Base-by-base conservation (phyloP, 2,329 filamentous ascomycete genomes). In the Beauveria pseudobassiana region DNA sequence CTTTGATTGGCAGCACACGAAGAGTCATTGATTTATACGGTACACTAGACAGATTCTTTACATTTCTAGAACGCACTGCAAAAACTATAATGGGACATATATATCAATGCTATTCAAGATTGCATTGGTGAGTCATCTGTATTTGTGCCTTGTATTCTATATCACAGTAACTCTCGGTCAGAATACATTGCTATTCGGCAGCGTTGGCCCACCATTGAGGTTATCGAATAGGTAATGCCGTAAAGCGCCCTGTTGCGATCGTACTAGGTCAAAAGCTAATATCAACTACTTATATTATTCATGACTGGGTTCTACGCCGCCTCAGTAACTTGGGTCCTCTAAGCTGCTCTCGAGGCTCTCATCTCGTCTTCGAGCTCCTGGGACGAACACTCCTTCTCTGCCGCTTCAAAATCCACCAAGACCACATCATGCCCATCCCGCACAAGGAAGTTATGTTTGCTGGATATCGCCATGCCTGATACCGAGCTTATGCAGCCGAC, bases 401-500 rank as follows among this genome's bases (percentile, higher is more conserved):
- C 70, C 61, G 67, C 69, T 64, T 74, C 72, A 62, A 74, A 73
- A 61, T 74, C 72, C 18, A 73, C 63, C 34, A 74, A 58, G 20
- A 69, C 64, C 30, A 68, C 71, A 16, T 67, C 65, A 3, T 67
- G 63, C 10, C 64, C 65, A 8, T 65, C 65, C 18, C 66, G 65
- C 28, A 74, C 68, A 12, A 74, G 64, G 51, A 74, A 73, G 56
- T 74, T 74, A 61, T 71, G 65, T 63, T 69, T 74, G 66, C 73
- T 73, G 64, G 64, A 72, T 70, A 34, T 74, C 72, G 16, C 72
- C 71, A 45, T 67, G 70, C 55, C 71, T 68, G 48, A 74, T 73
- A 5, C 69, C 71, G 16, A 74, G 67, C 28, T 65, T 62, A 59
- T 74, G 71, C 49, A 73, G 59, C 53, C 63, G 66, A 8, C 55